Evolutionary conservation across 331 rosid genomes (phyloP).

Genomic region (Spiraea crenata): DNA sequence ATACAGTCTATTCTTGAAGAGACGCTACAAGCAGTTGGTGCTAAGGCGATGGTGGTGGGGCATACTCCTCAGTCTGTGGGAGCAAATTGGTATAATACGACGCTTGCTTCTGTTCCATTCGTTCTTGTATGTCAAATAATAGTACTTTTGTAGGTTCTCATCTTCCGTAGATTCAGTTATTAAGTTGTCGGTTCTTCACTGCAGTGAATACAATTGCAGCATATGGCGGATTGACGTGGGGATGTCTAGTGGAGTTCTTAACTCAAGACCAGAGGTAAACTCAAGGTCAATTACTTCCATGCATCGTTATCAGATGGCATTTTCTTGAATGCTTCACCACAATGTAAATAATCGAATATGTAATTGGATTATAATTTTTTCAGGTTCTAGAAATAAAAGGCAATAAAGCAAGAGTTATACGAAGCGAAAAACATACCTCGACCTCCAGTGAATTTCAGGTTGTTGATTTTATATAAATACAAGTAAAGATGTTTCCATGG

Average conservation of each 20-base stretch:
- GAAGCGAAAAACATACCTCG: conserved; percentile 54
- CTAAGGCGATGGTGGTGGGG: conserved; percentile 94
- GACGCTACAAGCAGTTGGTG: conserved; percentile 80
- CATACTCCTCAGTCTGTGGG: conserved; percentile 94
- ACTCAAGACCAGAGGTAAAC: conserved; percentile 91
- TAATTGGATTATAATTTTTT: conserved; percentile 17
- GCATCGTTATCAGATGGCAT: neutral
- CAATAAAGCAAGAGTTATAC: conserved; percentile 62
- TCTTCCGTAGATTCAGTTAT: neutral
- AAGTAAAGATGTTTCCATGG: conserved; percentile 10
- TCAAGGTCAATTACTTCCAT: neutral
- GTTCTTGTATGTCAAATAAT: neutral
- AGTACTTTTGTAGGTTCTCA: neutral
- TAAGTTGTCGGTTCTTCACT: conserved; percentile 2
- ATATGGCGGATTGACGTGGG: conserved; percentile 98
- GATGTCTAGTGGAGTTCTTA: conserved; percentile 92
- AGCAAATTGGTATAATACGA: conserved; percentile 64
- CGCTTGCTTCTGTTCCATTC: neutral
- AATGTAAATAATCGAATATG: neutral
- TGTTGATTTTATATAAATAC: conserved; percentile 47
- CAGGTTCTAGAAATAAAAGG: conserved; percentile 85
- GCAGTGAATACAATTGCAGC: conserved; percentile 88
- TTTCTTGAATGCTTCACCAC: neutral
- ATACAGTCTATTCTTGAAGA: conserved; percentile 67
- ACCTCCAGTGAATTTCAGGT: conserved; percentile 48